Percentiles rank a stretch among this genome's conserved stretches.
phyloP scores from a whole-genome alignment of 179 eudicot species.

The Spinacia oleracea region DNA sequence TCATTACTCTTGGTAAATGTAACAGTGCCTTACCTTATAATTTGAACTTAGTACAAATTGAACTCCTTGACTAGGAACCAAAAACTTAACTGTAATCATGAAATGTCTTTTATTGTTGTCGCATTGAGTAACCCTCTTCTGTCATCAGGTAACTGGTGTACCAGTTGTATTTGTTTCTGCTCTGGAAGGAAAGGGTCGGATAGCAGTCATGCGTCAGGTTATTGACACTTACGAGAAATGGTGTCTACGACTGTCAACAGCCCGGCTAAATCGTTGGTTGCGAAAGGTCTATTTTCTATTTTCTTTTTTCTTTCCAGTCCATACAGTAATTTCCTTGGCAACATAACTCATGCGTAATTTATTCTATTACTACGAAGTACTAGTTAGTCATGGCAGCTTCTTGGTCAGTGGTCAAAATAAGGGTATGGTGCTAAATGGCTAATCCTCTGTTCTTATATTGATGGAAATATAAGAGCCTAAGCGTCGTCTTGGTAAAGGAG shows the following conservation, averaged over 20 bases:
- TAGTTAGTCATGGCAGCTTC: neutral
- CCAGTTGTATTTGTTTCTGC: constrained; percentile 93
- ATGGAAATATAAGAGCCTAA: neutral
- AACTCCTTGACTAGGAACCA: neutral
- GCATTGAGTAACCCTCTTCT: neutral
- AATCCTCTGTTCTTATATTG: neutral
- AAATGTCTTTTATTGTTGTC: neutral
- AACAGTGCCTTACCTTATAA: neutral
- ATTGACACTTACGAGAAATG: constrained; percentile 82
- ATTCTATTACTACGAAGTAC: too few relatives aligned
- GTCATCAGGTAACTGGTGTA: constrained; percentile 77
- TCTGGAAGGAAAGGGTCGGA: constrained; percentile 74
- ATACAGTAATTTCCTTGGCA: neutral
- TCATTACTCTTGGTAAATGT: constrained; percentile 3
- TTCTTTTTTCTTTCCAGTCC: neutral
- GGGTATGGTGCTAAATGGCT: neutral
- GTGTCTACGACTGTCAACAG: constrained; percentile 84
- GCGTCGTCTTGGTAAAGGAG: neutral
- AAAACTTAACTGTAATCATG: too few relatives aligned
- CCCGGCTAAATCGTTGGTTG: constrained; percentile 92
- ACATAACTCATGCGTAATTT: neutral
- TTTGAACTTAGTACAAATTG: neutral
- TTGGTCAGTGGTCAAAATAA: neutral
- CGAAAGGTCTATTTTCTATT: constrained; percentile 63
- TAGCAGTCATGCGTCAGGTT: constrained; percentile 70